A percentile compares a stretch with the other conserved stretches of the same genome.
Evolutionary conservation across 2,329 filamentous ascomycete species (phyloP).

Genomic region (Aspergillus sp.): DNA sequence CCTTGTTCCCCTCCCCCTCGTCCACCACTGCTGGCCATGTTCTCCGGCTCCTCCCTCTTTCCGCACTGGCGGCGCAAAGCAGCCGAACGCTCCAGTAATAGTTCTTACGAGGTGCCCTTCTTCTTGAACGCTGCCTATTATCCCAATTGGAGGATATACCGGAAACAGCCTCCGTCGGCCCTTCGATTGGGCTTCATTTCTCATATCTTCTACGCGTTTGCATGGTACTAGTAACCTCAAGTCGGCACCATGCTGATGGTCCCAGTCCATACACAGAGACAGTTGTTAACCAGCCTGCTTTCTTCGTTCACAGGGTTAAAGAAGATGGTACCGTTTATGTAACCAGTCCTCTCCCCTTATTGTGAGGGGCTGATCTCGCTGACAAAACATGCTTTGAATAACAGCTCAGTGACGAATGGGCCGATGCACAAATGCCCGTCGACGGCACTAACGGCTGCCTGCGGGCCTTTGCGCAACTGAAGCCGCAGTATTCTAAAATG

Average conservation of each 20-base stretch:
- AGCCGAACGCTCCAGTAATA: slow-evolving; percentile 27
- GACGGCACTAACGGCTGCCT: slow-evolving; percentile 72
- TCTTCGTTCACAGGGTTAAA: slow-evolving; percentile 57
- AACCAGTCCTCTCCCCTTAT: slow-evolving; percentile 22
- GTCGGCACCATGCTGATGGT: slow-evolving; percentile 7
- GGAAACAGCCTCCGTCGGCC: slow-evolving; percentile 70
- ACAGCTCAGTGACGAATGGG: slow-evolving; percentile 78
- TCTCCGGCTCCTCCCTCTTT: slow-evolving; percentile 24
- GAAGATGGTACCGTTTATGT: slow-evolving; percentile 75
- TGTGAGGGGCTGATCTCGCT: slow-evolving; percentile 26
- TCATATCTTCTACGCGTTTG: slow-evolving; percentile 82
- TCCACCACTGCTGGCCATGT: slow-evolving; percentile 14
- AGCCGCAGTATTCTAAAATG: slow-evolving; percentile 68
- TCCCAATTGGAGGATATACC: slow-evolving; percentile 75
- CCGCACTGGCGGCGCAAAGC: slow-evolving; percentile 30
- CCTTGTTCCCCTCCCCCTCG: not conserved
- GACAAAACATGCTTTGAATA: slow-evolving; percentile 4
- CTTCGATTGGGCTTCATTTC: slow-evolving; percentile 76
- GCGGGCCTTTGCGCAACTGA: slow-evolving; percentile 72
- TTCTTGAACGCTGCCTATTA: slow-evolving; percentile 77
- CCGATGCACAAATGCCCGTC: slow-evolving; percentile 70
- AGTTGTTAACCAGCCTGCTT: slow-evolving; percentile 27
- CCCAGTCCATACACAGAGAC: slow-evolving; percentile 18
- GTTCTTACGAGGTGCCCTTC: slow-evolving; percentile 40
- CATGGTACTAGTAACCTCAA: slow-evolving; percentile 49